Base-by-base conservation (phyloP, 2,329 filamentous ascomycete genomes). In the Diaporthe destruens region DNA sequence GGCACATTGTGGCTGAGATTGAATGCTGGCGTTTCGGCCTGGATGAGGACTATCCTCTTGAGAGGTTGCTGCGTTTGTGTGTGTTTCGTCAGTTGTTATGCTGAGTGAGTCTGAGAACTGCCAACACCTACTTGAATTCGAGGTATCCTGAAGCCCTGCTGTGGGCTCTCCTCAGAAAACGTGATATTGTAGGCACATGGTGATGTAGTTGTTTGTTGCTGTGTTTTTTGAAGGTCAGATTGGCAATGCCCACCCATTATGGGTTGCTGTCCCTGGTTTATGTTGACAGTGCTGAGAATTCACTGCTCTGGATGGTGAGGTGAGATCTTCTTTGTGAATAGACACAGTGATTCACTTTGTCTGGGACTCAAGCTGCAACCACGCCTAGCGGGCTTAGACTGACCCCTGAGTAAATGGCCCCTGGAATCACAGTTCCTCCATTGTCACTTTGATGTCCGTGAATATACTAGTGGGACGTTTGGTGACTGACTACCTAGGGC, bases 341-440 rank as follows among this genome's bases (percentile, higher is more conserved):
- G 18, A 66, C 47, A 53, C 7, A 23, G 61, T 66, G 61, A 66
- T 39, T 66, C 61, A 66, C 61, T 20, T 39, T 66, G 61, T 66
- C 61, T 51, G 20, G 61, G 16, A 39, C 44, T 29, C 29, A 29
- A 29, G 29, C 29, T 39, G 61, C 44, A 51, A 65, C 61, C n/a
- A n/a, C 39, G 49, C 11, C 14, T 20, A 65, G 61, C 29, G 29
- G 29, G 12, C 29, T n/a, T 36, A 3, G 6, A 53, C 29, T 36
- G 20, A 2, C 32, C 34, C 14, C 44, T 39, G 16, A 20, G 25
- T 16, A 2, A 66, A 12, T 53, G 20, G 7, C 36, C 1, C 47
- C 34, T 25, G 61, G 14, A 12, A 14, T 66, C 47, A 39, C 61
- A 23, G 23, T 6, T 39, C 16, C 25, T 18, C 9, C 7, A 9